Evolutionary conservation across 306 rosid species (phyloP).

Genomic region (Lupinus albus): DNA sequence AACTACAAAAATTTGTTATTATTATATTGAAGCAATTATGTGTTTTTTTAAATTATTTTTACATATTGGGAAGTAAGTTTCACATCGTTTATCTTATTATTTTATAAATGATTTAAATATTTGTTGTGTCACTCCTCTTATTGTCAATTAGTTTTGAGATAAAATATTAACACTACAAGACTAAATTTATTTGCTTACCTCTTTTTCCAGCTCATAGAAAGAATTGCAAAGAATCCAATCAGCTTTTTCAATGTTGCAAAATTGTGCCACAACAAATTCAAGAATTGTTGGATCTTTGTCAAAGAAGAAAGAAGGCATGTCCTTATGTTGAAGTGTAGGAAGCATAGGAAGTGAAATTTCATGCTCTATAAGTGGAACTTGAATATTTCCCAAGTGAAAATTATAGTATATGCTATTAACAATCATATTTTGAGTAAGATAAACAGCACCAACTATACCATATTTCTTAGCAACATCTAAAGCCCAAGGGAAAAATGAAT

Average conservation of each 20-base stretch:
- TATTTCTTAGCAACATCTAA: constrained; percentile 47
- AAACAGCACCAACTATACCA: constrained; percentile 38
- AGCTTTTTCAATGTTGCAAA: constrained; percentile 34
- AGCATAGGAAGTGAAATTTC: constrained; percentile 39
- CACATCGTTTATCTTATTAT: no score
- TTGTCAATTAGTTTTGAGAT: no score
- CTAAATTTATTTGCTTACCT: constrained; percentile 37
- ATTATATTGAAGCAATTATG: no score
- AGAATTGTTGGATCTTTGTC: background rate
- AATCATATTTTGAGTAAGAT: constrained; percentile 40
- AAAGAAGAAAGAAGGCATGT: constrained; percentile 41
- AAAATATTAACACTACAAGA: background rate
- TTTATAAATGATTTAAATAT: no score
- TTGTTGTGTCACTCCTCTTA: no score
- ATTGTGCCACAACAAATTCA: constrained; percentile 30
- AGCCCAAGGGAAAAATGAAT: constrained; percentile 49
- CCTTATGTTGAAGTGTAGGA: constrained; percentile 37
- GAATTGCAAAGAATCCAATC: constrained; percentile 40
- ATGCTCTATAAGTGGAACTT: constrained; percentile 24
- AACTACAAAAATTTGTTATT: no score
- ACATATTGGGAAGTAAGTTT: no score
- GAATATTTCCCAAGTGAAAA: constrained; percentile 25
- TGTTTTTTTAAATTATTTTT: no score
- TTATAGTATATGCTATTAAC: constrained; percentile 39
- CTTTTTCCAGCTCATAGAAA: constrained; percentile 42